phyloP scores from a whole-genome alignment of 495 filamentous ascomycete species.

The Amphirosellinia nigrospora region DNA sequence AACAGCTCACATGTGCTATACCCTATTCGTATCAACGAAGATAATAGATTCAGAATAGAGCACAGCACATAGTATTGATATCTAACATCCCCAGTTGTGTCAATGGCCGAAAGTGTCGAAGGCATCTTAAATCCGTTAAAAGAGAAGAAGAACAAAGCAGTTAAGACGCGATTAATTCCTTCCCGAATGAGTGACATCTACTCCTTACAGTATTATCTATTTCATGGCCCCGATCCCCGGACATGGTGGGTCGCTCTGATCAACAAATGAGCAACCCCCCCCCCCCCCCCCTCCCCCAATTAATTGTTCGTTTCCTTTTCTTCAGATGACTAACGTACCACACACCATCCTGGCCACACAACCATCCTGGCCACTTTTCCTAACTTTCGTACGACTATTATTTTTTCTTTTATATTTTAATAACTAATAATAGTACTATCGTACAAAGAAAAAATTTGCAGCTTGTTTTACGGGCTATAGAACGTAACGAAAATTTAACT shows the following conservation, averaged over 20 bases:
- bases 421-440: too few species aligned
- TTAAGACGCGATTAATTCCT: not conserved
- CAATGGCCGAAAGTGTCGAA: not conserved
- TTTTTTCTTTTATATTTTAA: too few species aligned
- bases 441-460: too few species aligned
- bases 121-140: not conserved
- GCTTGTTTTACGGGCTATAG: too few species aligned
- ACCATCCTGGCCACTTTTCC: too few species aligned
- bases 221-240: not conserved
- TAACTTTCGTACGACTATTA: too few species aligned
- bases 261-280: not conserved
- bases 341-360: too few species aligned
- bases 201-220: not conserved
- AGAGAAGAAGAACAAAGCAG: not conserved
- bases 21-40: not conserved
- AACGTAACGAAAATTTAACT: too few species aligned
- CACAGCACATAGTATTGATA: not conserved
- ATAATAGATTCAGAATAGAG: not conserved
- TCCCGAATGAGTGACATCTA: too few species aligned
- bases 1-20: not conserved
- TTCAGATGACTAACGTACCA: not conserved
- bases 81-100: not conserved
- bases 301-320: not conserved
- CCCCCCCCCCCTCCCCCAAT: too few species aligned
- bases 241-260: not conserved